Conservation (phyloP, 768 basidiomycete genomes). For the Boletus vinaceobasis region DNA sequence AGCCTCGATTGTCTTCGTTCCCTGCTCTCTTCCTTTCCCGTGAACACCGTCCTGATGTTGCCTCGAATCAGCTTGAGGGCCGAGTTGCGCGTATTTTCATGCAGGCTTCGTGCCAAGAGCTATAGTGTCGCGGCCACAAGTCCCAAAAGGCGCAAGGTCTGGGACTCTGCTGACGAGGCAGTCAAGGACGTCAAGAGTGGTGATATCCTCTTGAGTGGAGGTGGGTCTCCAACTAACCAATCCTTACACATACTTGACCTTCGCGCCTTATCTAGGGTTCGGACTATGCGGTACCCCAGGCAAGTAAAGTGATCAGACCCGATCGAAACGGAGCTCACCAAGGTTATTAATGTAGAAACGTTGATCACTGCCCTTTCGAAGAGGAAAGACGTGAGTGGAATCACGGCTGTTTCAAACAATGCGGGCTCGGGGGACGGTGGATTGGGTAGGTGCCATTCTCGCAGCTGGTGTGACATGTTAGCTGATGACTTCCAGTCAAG, state of each 20-base stretch:
- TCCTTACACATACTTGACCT: background rate
- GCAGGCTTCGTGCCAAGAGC: background rate
- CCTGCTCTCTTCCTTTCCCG: background rate
- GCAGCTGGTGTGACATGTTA: background rate
- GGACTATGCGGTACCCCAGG: constrained; percentile 85
- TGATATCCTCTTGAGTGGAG: constrained; percentile 72
- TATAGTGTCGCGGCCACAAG: constrained; percentile 5
- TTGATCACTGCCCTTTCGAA: constrained; percentile 71
- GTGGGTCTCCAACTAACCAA: constrained; percentile 43
- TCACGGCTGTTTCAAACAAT: constrained; percentile 86
- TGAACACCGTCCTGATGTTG: constrained; percentile 3
- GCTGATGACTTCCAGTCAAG: constrained; percentile 45
- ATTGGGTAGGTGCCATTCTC: constrained; percentile 44
- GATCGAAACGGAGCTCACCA: background rate
- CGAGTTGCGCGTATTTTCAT: constrained; percentile 3
- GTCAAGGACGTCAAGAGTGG: constrained; percentile 80
- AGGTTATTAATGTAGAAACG: constrained; percentile 50
- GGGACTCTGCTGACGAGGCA: constrained; percentile 74
- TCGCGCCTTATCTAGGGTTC: constrained; percentile 54
- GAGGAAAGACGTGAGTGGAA: constrained; percentile 61
- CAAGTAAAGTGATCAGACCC: constrained; percentile 23
- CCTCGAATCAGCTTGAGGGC: constrained; percentile 5
- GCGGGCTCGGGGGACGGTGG: constrained; percentile 68
- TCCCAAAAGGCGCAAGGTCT: constrained; percentile 53
- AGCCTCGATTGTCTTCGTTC: background rate